Base-by-base conservation (phyloP, 2,329 filamentous ascomycete species). In the Aspergillus fumigatus region DNA sequence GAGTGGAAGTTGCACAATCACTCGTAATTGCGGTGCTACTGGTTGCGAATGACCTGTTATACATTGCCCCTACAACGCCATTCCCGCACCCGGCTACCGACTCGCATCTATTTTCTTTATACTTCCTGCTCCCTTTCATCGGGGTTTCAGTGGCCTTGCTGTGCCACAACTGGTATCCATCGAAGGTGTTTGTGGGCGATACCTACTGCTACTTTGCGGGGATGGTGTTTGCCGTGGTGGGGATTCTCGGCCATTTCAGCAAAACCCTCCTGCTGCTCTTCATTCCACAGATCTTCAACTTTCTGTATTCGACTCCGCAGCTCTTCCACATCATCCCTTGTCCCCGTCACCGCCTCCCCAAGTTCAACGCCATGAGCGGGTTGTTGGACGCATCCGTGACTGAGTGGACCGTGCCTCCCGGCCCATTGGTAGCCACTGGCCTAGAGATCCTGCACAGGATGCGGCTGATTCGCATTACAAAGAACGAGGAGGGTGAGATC, bases 171-270 rank as follows among this genome's bases (percentile, higher is more conserved):
- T 95, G 92, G 90, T 99, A 92, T 71, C 94, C 94, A 0, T 91
- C 93, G 25, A 87, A 86, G 67, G 94, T 97, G 9, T 99, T 99
- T 69, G 93, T 97, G 9, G 94, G 94, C 55, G 94, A 99, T 75
- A 99, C 94, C 3, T 99, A 97, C 82, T 99, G 94, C 82, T 99
- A 99, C 78, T 97, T 99, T 74, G 94, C 94, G 0, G 94, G 94
- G 64, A 99, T 99, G 92, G 90, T 97, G 41, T 99, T 99, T 72
- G 94, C 93, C 53, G 92, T 97, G 48, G 94, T 97, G 62, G 92
- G 91, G 61, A 97, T 99, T 69, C 82, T 97, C 52, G 94, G 94
- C 25, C 94, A 99, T 78, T 99, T 99, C 78, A 95, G 90, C 79
- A 99, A 99, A 78, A 99, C 94, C 0, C 82, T 99, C 48, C 83